Evolutionary conservation across 768 basidiomycete species (phyloP), one percentile per base, ranked within the genome.

Genomic region (Kwoniella mangroviensis): DNA sequence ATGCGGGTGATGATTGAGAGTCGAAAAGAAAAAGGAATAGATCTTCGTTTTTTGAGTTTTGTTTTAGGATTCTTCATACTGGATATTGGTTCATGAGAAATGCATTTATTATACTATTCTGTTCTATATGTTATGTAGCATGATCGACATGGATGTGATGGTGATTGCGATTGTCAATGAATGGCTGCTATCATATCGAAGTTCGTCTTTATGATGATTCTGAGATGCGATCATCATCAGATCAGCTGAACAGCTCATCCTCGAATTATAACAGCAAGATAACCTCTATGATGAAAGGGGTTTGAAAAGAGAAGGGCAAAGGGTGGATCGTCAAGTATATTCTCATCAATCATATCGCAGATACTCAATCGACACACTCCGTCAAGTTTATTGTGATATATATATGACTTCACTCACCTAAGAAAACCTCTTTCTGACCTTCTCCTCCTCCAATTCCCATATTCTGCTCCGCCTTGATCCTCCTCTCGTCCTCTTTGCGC

Each of bases 391-490:
- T 28, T 28, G 6, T 28, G 28, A 28, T 28, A 28, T 51, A 28
- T 51, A 51, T 51, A n/a, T 15, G n/a, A n/a, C 13, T 19, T n/a
- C 53, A 54, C 64, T 66, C 65, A 58, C 65, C 65, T 7, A 40
- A 41, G 7, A 58, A 43, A 7, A 58, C 24, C 45, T 57, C 43
- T 26, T 41, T 28, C 43, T 49, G 34, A 34, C 34, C 65, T 4
- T 13, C 43, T 11, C 41, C 56, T 19, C 26, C 52, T 24, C 6
- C 62, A 24, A 52, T 52, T 24, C 45, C 45, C 26, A 63, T 10
- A 13, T 52, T 28, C 55, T 24, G 58, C 24, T 66, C 70, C 52
- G 67, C 19, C 60, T 24, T 41, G 9, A 7, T 42, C 11, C 26
- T n/a, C 24, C 42, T 49, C 53, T 56, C 52, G 12, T 52, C 40